phyloP scores from a whole-genome alignment of 2,329 filamentous ascomycete genomes.

The Helotiales sp. region DNA sequence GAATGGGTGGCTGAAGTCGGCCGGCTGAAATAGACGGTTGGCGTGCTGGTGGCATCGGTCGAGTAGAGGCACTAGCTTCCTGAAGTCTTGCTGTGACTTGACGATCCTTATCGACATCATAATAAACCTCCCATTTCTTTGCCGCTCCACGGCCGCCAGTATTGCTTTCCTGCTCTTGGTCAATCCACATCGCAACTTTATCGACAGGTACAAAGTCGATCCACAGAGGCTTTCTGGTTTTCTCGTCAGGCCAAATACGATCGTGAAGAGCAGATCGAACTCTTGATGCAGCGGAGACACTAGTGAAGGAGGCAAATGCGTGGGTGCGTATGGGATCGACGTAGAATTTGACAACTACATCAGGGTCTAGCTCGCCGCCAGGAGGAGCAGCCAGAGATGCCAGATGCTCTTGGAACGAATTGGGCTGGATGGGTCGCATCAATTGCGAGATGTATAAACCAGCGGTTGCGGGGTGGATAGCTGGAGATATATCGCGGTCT shows the following conservation, averaged over 20 bases:
- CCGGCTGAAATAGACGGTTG: slow-evolving; percentile 29
- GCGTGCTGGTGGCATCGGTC: slow-evolving; percentile 22
- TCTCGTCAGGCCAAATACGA: slow-evolving; percentile 83
- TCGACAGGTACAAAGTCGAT: slow-evolving; percentile 87
- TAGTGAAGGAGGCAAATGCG: slow-evolving; percentile 75
- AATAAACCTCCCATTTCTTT: slow-evolving; percentile 71
- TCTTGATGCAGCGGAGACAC: slow-evolving; percentile 68
- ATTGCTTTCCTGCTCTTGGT: slow-evolving; percentile 56
- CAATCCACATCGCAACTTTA: slow-evolving; percentile 72
- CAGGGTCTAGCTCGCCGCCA: slow-evolving; percentile 48
- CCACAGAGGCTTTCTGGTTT: slow-evolving; percentile 79
- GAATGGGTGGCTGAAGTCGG: slow-evolving; percentile 37
- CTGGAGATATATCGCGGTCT: slow-evolving; percentile 46
- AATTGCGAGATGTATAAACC: slow-evolving; percentile 89
- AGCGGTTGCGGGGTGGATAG: slow-evolving; percentile 70
- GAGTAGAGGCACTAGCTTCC: slow-evolving; percentile 40
- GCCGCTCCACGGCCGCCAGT: slow-evolving; percentile 42
- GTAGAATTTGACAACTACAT: slow-evolving; percentile 68
- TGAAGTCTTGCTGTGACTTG: slow-evolving; percentile 56
- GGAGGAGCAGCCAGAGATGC: slow-evolving; percentile 64
- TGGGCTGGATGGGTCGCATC: slow-evolving; percentile 78
- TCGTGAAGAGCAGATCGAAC: slow-evolving; percentile 77
- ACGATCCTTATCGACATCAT: slow-evolving; percentile 58
- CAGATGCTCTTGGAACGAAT: slow-evolving; percentile 68
- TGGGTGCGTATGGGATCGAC: slow-evolving; percentile 87